Percentiles rank a stretch among this genome's conserved stretches.
Evolutionary conservation across 2,329 filamentous ascomycete species (phyloP).

Genomic region (Beauveria australis): DNA sequence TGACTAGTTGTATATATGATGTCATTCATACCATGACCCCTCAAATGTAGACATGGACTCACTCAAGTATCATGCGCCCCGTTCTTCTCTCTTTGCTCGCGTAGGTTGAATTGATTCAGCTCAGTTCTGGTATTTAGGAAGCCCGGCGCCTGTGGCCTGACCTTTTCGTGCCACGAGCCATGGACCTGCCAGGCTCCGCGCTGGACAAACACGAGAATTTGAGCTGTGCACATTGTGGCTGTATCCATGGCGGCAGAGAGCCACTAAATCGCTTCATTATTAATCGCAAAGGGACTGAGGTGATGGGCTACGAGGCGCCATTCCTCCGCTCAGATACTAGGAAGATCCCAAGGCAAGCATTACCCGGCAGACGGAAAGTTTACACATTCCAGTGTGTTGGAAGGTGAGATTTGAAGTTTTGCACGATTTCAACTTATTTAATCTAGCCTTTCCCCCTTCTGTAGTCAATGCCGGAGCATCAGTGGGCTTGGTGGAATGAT

Average conservation of each 20-base stretch:
- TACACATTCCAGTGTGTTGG: not conserved
- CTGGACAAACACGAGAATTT: slow-evolving; percentile 20
- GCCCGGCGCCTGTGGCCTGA: slow-evolving; percentile 24
- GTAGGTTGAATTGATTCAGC: no score
- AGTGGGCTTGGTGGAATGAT: no score
- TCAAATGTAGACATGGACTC: not conserved
- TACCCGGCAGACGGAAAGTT: not conserved
- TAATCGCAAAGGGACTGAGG: slow-evolving; percentile 17
- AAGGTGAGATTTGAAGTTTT: no score
- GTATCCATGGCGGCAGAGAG: slow-evolving; percentile 27
- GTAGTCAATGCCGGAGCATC: no score
- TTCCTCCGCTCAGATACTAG: slow-evolving; percentile 24
- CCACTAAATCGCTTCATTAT: slow-evolving; percentile 26
- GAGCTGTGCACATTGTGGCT: slow-evolving; percentile 26
- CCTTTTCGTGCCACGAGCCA: slow-evolving; percentile 9
- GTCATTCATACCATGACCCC: not conserved
- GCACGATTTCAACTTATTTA: no score
- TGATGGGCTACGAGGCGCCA: slow-evolving; percentile 25
- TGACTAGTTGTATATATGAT: not conserved
- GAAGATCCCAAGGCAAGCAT: not conserved
- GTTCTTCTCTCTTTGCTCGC: no score
- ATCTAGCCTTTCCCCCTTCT: no score
- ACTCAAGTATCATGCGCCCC: not conserved
- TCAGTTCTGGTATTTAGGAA: slow-evolving; percentile 13
- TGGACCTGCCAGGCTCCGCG: slow-evolving; percentile 21